Evolutionary conservation across 2,329 filamentous ascomycete species (phyloP), one percentile per base, ranked within the genome.

Genomic region (Stromatinia cepivora): DNA sequence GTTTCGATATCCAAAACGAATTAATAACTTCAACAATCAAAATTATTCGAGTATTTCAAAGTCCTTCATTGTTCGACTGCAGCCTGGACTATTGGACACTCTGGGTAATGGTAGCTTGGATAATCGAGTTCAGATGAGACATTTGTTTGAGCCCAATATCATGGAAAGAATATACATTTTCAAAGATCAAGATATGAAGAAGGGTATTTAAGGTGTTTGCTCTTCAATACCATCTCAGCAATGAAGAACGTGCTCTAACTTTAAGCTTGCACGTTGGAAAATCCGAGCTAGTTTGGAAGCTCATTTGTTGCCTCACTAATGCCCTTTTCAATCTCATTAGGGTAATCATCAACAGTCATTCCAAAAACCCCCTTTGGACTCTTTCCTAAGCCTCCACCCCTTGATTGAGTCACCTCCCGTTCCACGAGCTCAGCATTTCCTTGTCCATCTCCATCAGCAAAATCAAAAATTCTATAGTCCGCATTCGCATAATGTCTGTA

Each of bases 381-480:
- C 69, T 75, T 76, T 22, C 77, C 77, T 45, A 79, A 63, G 4
- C 77, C 77, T 34, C 77, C 77, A 17, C 77, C 77, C 8, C 70
- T 76, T 58, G 69, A 63, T 39, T 77, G 73, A 11, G 77, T 79
- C 45, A 76, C 54, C 59, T 76, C 73, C 75, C 74, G 76, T 69
- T 79, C 77, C 20, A 75, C 67, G 45, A 79, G 70, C 42, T 68
- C 72, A 28, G 70, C 72, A 9, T 70, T 73, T n/a, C 59, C 61
- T 39, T 73, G 72, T 5, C 74, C 74, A 52, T 75, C 70, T 10
- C 70, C 76, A 28, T 74, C 72, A 34, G 59, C 72, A 70, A 78
- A 78, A 7, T 77, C 73, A 64, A 79, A 79, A 34, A 78, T 73
- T 34, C 77, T 70, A 63, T 72, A 78, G 70, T 79, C 77, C 2